Evolutionary conservation across 2,329 filamentous ascomycete genomes (phyloP).

Genomic region (Alternaria sp.): DNA sequence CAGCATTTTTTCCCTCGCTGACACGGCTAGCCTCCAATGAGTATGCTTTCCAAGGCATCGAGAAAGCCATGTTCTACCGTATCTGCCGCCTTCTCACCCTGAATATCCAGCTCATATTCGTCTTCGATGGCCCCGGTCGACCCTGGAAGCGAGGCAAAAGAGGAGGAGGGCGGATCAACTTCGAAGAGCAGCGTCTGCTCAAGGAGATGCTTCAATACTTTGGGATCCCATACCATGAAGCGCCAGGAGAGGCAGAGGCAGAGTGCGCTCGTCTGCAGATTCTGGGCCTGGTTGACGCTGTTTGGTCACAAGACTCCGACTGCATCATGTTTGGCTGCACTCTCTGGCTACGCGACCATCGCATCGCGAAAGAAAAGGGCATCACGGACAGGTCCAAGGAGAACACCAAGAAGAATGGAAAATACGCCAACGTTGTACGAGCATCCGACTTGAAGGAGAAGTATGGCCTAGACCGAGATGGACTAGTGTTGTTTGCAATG

Average conservation of each 20-base stretch:
- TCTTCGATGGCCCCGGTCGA: slow-evolving; percentile 63
- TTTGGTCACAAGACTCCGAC: slow-evolving; percentile 60
- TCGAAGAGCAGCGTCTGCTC: slow-evolving; percentile 44
- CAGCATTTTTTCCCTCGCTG: not conserved
- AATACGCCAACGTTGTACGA: slow-evolving; percentile 44
- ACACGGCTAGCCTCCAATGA: slow-evolving; percentile 31
- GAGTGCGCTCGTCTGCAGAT: slow-evolving; percentile 59
- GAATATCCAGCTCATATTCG: slow-evolving; percentile 62
- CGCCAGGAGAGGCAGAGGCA: slow-evolving; percentile 59
- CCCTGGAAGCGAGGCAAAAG: slow-evolving; percentile 48
- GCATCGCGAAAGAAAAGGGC: slow-evolving; percentile 34
- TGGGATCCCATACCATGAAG: slow-evolving; percentile 55
- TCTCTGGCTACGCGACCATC: slow-evolving; percentile 52
- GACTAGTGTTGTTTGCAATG: slow-evolving; percentile 53
- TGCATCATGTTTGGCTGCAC: slow-evolving; percentile 59
- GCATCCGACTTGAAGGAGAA: slow-evolving; percentile 37
- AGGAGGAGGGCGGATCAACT: slow-evolving; percentile 44
- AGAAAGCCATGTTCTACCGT: slow-evolving; percentile 54
- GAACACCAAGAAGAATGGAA: slow-evolving; percentile 44
- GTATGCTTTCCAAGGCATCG: slow-evolving; percentile 52
- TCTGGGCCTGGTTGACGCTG: slow-evolving; percentile 58
- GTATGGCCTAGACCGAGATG: slow-evolving; percentile 46
- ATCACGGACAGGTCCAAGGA: slow-evolving; percentile 34
- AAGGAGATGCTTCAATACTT: slow-evolving; percentile 52
- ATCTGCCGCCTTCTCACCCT: slow-evolving; percentile 58